These are phyloP conservation scores for Chenopodium berlandieri DNA, from an alignment of 148 eudicot genomes.

Conservation along the genomic window DNA sequence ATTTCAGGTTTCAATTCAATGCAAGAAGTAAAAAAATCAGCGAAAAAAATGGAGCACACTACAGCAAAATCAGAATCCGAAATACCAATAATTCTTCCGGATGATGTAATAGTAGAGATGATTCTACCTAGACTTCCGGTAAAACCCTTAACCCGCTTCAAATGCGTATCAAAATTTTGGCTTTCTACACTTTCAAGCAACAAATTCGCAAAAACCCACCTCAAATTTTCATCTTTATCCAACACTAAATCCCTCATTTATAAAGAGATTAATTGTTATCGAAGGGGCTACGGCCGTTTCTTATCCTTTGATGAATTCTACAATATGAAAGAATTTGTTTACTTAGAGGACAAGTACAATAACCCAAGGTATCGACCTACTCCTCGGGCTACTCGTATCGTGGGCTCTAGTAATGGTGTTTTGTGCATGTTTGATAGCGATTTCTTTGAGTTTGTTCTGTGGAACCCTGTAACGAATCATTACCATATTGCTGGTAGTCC, in stretches of 20 bases:
- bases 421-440: conserved; percentile 12
- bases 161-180: conserved; percentile 16
- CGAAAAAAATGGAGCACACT: no score
- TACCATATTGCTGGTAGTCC: neutral
- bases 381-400: no score
- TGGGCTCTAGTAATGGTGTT: conserved; percentile 12
- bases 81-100: no score
- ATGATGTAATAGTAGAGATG: neutral
- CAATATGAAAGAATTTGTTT: neutral
- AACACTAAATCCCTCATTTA: neutral
- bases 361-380: no score
- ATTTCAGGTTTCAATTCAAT: neutral
- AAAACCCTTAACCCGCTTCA: conserved; percentile 21
- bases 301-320: neutral
- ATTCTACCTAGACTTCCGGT: conserved; percentile 16
- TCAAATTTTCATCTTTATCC: neutral
- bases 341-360: neutral
- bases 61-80: neutral
- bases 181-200: neutral
- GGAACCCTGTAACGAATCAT: conserved; percentile 12
- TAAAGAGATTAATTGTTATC: neutral
- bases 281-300: neutral
- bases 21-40: neutral
- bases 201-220: conserved; percentile 13
- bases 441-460: neutral